These are phyloP conservation scores for Saussurea involucrata DNA, from an alignment of 129 eudicot genomes.

Conservation along the genomic window DNA sequence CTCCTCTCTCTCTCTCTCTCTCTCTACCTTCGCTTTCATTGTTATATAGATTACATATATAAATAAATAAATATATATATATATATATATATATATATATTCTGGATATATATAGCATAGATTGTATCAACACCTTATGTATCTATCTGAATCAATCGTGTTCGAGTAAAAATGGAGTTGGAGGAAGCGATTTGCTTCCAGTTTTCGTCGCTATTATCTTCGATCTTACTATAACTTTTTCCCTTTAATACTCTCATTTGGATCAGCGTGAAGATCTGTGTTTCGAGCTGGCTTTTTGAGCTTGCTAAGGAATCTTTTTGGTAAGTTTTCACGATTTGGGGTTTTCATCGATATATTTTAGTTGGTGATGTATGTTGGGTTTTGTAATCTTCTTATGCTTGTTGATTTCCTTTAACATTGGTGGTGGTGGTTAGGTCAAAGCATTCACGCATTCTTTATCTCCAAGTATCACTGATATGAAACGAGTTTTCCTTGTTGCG, in stretches of 20 bases:
- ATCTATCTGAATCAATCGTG: slow-evolving; percentile 34
- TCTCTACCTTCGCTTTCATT: slow-evolving; percentile 37
- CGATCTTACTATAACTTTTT: slow-evolving; percentile 15
- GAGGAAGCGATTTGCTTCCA: slow-evolving; percentile 36
- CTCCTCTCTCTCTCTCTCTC: slow-evolving; percentile 6
- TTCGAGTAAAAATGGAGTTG: slow-evolving; percentile 36
- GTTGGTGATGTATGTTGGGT: too few species aligned
- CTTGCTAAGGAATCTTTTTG: background rate
- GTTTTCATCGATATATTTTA: background rate
- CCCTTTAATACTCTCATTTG: slow-evolving; percentile 1
- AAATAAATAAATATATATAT: background rate
- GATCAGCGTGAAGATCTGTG: slow-evolving; percentile 26
- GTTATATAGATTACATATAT: slow-evolving; percentile 2
- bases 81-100: too few species aligned
- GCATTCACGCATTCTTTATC: too few species aligned
- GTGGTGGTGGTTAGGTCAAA: too few species aligned
- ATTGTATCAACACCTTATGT: slow-evolving; percentile 36
- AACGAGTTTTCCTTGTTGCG: too few species aligned
- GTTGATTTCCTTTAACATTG: background rate
- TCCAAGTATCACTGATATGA: too few species aligned
- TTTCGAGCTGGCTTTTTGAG: background rate
- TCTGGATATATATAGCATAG: slow-evolving; percentile 19
- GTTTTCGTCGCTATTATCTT: slow-evolving; percentile 32
- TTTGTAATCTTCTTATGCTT: background rate
- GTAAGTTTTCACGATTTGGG: slow-evolving; percentile 27